Evolutionary conservation across 2,329 filamentous ascomycete genomes (phyloP).

Genomic region (Arachnomyces sp.): DNA sequence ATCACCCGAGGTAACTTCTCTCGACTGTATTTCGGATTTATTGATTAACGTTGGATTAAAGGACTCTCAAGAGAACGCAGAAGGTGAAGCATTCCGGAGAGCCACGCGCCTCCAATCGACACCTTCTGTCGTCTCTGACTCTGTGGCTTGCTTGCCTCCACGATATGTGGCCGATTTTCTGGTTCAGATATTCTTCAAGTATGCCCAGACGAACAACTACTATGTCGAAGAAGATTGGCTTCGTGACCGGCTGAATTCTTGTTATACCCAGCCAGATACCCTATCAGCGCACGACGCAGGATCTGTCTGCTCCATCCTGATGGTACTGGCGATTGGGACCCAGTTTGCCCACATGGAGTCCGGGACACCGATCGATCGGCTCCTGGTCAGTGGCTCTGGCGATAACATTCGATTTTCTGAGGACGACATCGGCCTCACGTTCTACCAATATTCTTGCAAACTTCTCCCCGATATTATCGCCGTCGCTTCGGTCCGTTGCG

Average conservation of each 20-base stretch:
- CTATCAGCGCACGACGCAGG: conserved; percentile 32
- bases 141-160: conserved; percentile 34
- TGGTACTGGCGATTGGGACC: conserved; percentile 37
- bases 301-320: conserved; percentile 35
- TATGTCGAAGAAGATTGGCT: conserved; percentile 38
- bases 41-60: conserved; percentile 13
- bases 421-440: conserved; percentile 48
- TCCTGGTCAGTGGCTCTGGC: conserved; percentile 17
- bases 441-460: conserved; percentile 50
- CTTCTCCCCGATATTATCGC: conserved; percentile 52
- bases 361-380: conserved; percentile 26
- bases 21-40: background rate
- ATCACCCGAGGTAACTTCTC: conserved; percentile 25
- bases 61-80: conserved; percentile 30
- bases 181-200: conserved; percentile 37
- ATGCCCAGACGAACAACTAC: conserved; percentile 38
- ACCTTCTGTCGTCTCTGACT: conserved; percentile 29
- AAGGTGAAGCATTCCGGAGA: conserved; percentile 37
- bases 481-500: conserved; percentile 49
- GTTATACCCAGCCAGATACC: conserved; percentile 29
- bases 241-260: conserved; percentile 29
- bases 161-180: conserved; percentile 39
- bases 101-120: conserved; percentile 35
- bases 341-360: conserved; percentile 40
- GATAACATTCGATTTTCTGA: conserved; percentile 38